These are phyloP conservation scores for Pichia membranifaciens DNA, from an alignment of 805 yeast genomes.

Conservation along the genomic window DNA sequence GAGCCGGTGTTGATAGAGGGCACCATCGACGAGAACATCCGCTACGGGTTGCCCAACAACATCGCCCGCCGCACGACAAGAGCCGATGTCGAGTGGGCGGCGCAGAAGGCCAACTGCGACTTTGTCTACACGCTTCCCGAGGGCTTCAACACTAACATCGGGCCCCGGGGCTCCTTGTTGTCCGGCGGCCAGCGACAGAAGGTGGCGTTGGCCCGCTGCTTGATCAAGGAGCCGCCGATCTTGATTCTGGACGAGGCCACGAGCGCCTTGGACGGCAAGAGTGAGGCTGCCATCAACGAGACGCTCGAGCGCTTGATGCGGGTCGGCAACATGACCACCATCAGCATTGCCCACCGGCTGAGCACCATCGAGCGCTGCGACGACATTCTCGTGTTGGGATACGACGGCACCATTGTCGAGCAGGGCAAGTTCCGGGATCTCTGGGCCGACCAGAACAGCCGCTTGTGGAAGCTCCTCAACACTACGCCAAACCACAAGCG, in stretches of 20 bases:
- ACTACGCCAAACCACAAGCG: conserved; percentile 13
- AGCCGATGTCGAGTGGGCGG: conserved; percentile 59
- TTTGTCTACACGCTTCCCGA: conserved; percentile 75
- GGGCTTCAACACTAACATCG: conserved; percentile 76
- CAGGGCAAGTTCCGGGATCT: conserved; percentile 63
- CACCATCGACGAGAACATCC: conserved; percentile 77
- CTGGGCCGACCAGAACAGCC: conserved; percentile 35
- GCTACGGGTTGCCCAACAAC: conserved; percentile 53
- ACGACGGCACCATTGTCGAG: conserved; percentile 71
- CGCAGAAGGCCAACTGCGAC: conserved; percentile 67
- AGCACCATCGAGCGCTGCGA: conserved; percentile 83
- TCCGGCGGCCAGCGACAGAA: conserved; percentile 79
- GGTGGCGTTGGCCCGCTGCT: conserved; percentile 69
- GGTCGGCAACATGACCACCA: conserved; percentile 49
- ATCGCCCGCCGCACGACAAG: conserved; percentile 49
- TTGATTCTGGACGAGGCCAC: conserved; percentile 78
- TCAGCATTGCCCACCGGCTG: conserved; percentile 87
- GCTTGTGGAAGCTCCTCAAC: conserved; percentile 30
- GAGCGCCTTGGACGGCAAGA: conserved; percentile 83
- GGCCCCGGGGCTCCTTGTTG: conserved; percentile 62
- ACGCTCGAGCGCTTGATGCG: conserved; percentile 55
- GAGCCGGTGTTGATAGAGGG: conserved; percentile 89
- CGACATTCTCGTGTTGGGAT: conserved; percentile 73
- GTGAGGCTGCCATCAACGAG: conserved; percentile 78
- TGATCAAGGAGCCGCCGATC: conserved; percentile 59